phyloP scores from a whole-genome alignment of 352 stramenopile genomes.

The Phytophthora kernoviae region DNA sequence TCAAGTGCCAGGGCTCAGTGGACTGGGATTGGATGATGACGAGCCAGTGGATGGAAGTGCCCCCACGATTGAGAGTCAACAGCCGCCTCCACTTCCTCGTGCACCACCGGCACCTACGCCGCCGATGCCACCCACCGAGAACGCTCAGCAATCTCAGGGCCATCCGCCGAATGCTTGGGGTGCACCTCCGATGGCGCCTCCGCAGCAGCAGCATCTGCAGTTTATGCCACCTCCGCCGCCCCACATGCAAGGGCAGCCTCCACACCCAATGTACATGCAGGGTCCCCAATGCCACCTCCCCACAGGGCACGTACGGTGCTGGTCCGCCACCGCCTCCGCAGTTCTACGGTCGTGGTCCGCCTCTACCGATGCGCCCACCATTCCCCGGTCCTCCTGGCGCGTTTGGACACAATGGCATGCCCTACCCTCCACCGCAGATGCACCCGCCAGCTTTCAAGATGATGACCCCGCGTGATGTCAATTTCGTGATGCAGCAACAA shows the following conservation, averaged over 20 bases:
- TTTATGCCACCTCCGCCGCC: constrained; percentile 25
- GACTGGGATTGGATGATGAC: constrained; percentile 78
- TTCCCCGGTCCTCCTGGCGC: constrained; percentile 27
- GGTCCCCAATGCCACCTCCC: constrained; percentile 33
- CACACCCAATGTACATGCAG: constrained; percentile 44
- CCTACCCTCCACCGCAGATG: constrained; percentile 40
- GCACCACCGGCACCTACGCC: constrained; percentile 25
- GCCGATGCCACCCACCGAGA: constrained; percentile 27
- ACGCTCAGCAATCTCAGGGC: background rate
- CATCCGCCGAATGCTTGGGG: constrained; percentile 41
- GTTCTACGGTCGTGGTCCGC: constrained; percentile 26
- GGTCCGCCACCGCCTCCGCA: constrained; percentile 26
- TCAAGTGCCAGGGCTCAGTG: constrained; percentile 64
- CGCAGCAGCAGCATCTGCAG: constrained; percentile 33
- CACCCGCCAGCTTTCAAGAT: constrained; percentile 72
- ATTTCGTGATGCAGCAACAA: constrained; percentile 86
- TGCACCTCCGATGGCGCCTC: constrained; percentile 22
- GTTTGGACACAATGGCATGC: constrained; percentile 23
- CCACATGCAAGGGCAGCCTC: constrained; percentile 41
- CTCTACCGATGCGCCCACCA: constrained; percentile 31
- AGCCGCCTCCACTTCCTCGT: constrained; percentile 33
- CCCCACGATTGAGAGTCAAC: constrained; percentile 11
- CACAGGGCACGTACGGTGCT: constrained; percentile 43
- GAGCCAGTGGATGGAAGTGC: constrained; percentile 29
- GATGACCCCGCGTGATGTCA: constrained; percentile 86